Evolutionary conservation across 257 asterid genomes (phyloP).

Genomic region (Solanum sejunctum): DNA sequence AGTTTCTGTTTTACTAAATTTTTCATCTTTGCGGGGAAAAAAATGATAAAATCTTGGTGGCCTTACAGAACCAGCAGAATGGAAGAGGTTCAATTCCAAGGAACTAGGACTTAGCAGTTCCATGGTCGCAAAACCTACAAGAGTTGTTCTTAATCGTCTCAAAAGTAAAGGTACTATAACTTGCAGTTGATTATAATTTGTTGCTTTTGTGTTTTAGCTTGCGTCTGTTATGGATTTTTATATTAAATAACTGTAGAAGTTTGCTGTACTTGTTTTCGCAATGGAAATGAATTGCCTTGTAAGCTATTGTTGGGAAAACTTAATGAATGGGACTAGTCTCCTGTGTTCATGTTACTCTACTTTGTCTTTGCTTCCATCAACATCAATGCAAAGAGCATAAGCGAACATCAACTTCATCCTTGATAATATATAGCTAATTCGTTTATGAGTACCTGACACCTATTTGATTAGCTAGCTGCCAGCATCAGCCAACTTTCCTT

Average conservation of each 20-base stretch:
- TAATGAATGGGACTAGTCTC: background rate
- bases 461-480: background rate
- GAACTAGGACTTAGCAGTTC: conserved; percentile 71
- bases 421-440: background rate
- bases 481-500: background rate
- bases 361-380: background rate
- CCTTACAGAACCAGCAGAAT: conserved; percentile 16
- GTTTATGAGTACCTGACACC: background rate
- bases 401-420: background rate
- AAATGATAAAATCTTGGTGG: conserved; percentile 3
- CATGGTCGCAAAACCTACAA: conserved; percentile 53
- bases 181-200: background rate
- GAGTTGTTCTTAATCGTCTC: conserved; percentile 68
- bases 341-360: background rate
- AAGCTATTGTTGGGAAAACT: background rate
- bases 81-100: conserved; percentile 61
- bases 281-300: background rate
- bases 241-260: background rate
- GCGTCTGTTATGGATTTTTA: background rate
- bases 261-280: background rate
- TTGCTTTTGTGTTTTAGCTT: background rate
- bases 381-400: background rate
- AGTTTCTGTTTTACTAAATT: background rate
- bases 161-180: conserved; percentile 38
- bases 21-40: conserved; percentile 14